Conservation (phyloP, 2,329 filamentous ascomycete species). For the Cladosporium halotolerans region DNA sequence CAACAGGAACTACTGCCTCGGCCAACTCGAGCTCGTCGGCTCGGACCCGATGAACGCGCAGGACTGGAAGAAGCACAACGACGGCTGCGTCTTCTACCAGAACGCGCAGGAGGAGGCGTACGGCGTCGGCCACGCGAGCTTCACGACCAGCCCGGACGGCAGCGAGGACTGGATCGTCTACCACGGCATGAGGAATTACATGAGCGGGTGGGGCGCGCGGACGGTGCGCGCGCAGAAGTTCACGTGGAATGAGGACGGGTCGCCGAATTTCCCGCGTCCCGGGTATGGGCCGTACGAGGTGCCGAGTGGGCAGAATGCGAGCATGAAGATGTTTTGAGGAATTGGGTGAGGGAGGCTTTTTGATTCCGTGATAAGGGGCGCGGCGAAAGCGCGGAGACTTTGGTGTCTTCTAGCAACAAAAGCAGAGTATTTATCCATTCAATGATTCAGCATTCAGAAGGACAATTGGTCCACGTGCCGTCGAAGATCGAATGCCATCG, state of each 20-base stretch:
- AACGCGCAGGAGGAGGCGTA: conserved; percentile 40
- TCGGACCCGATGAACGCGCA: conserved; percentile 44
- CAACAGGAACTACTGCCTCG: conserved; percentile 49
- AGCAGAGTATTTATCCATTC: too few species aligned
- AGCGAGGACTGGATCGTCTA: conserved; percentile 49
- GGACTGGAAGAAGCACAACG: conserved; percentile 44
- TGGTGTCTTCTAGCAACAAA: too few species aligned
- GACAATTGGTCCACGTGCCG: too few species aligned
- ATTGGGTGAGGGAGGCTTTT: not conserved
- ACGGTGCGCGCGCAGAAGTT: conserved; percentile 47
- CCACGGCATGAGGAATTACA: conserved; percentile 46
- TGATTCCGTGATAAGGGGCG: not conserved
- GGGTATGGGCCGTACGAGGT: conserved; percentile 44
- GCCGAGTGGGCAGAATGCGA: conserved; percentile 37
- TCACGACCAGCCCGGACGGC: conserved; percentile 43
- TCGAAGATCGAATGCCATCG: too few species aligned
- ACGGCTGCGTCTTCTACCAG: conserved; percentile 46
- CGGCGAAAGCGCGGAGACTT: not conserved
- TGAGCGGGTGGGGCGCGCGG: conserved; percentile 41
- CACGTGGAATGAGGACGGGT: conserved; percentile 42
- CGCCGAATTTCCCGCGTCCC: conserved; percentile 42
- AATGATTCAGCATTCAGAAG: too few species aligned
- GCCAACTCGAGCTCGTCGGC: conserved; percentile 45
- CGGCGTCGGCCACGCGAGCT: conserved; percentile 48
- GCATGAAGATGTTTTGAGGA: conserved; percentile 27